phyloP scores from a whole-genome alignment of 1,284 basidiomycete genomes.

The Schizophyllum commune region DNA sequence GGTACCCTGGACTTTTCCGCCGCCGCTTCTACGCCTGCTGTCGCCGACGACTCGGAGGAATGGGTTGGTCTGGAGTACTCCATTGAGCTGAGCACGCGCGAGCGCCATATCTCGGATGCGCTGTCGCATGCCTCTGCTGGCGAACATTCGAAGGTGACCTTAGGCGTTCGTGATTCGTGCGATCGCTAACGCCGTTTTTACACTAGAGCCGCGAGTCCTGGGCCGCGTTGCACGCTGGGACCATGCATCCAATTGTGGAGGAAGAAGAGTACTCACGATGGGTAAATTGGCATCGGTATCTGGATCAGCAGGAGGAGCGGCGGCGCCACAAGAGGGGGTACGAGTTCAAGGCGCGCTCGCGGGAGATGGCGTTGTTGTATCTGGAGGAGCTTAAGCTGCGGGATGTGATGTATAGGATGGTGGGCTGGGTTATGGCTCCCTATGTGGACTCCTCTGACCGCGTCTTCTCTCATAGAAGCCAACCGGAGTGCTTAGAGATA shows the following conservation, averaged over 20 bases:
- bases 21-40: background rate
- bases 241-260: slow-evolving; percentile 27
- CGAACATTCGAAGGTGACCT: slow-evolving; percentile 33
- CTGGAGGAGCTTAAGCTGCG: slow-evolving; percentile 27
- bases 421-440: no score
- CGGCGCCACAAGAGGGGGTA: slow-evolving; percentile 24
- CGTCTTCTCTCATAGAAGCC: slow-evolving; percentile 15
- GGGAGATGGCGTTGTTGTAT: slow-evolving; percentile 28
- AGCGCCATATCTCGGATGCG: slow-evolving; percentile 26
- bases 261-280: slow-evolving; percentile 32
- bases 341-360: slow-evolving; percentile 26
- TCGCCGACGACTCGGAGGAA: slow-evolving; percentile 22
- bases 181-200: background rate
- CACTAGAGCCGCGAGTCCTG: slow-evolving; percentile 37
- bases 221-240: slow-evolving; percentile 31
- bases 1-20: background rate
- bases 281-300: slow-evolving; percentile 30
- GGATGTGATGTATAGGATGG: slow-evolving; percentile 22
- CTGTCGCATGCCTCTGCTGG: slow-evolving; percentile 21
- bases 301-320: slow-evolving; percentile 28
- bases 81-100: slow-evolving; percentile 32
- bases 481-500: slow-evolving; percentile 18
- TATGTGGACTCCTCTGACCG: no score
- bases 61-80: slow-evolving; percentile 40
- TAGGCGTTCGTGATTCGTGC: background rate